Evolutionary conservation across 768 basidiomycete species (phyloP), one percentile per base, ranked within the genome.

Genomic region (Tulasnella sp.): DNA sequence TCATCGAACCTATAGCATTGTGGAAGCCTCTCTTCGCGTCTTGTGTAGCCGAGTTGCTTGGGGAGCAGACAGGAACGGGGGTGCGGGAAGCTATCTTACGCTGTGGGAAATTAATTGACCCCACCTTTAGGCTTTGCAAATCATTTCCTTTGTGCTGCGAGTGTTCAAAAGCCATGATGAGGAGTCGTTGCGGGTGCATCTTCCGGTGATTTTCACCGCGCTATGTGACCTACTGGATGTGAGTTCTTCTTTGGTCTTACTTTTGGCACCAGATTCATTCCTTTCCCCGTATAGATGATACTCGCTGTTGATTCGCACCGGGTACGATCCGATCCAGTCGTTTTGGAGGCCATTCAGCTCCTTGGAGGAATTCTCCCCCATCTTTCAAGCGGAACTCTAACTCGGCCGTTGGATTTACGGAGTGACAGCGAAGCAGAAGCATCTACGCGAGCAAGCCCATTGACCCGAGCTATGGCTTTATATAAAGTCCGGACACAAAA

Each of bases 111-210:
- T 9, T n/a, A 73, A 26, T 74, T 32, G 69, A 40, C 29, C 46
- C 26, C 69, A 70, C 70, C 5, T 80, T 48, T 71, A 95, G 93
- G 89, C 90, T 11, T 87, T 93, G 55, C 85, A 86, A 16, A 88
- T 98, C 82, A 86, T 91, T 0, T 83, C 86, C 10, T 98, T 96
- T 84, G 86, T 97, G 69, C 85, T 98, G 9, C 86, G 86, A 37
- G 89, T 90, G 1, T 92, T 98, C 82, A 88, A 90, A 15, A 82
- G 87, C 1, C 93, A 94, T 81, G 97, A 99, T 81, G 95, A 98
- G 79, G 97, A 98, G 82, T 89, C 93, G 35, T 90, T 89, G 81
- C 88, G 86, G 3, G 86, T 95, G 39, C 94, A 97, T 83, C 84
- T 96, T 15, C 96, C 97, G 0, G 84, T 95, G 61, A 86, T 95